Base-by-base conservation (phyloP, 2,329 filamentous ascomycete species). In the Endocalyx cinctus region DNA sequence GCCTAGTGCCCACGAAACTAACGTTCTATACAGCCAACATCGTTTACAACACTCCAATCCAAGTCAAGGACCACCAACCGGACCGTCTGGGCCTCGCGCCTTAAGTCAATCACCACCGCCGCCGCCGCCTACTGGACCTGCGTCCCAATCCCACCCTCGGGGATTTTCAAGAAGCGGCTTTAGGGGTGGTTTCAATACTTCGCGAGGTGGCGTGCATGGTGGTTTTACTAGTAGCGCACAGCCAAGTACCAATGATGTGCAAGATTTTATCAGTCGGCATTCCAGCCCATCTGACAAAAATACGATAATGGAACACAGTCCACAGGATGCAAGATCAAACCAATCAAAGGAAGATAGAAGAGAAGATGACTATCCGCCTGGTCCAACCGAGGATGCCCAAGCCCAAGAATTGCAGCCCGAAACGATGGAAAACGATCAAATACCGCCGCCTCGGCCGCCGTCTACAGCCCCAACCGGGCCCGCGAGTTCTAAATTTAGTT, bases 401-500 rank as follows among this genome's bases (percentile, higher is more conserved):
- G 72, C 74, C 11, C 82, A 86, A 52, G 79, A 86, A 49, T 69
- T 75, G 42, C 62, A 60, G 29, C 60, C 69, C 15, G 72, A 75
- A 31, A 63, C 68, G 10, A 59, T 60, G 33, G 59, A 63, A 29
- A 54, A 62, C 15, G 69, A 74, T 36, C 65, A 69, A 34, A 74
- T 77, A 61, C 70, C 71, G 18, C 72, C 72, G 14, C 69, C 76
- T 10, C 67, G 48, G 25, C 47, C 51, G 20, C 51, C 60, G 36
- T 73, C 74, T 37, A 66, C 74, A 25, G 62, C 72, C 3, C 67
- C 73, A 14, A 66, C 69, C 2, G 70, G 74, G 5, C 67, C 74
- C n/a, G 67, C 73, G 34, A 55, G 56, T 30, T 78, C 79, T 27
- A 92, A 90, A 61, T 94, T 96, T 52, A 94, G 87, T 57, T 97